A percentile compares a stretch with the other conserved stretches of the same genome.
Conservation (phyloP, 176 grass and related monocot species). For the Oryza glumipatula region DNA sequence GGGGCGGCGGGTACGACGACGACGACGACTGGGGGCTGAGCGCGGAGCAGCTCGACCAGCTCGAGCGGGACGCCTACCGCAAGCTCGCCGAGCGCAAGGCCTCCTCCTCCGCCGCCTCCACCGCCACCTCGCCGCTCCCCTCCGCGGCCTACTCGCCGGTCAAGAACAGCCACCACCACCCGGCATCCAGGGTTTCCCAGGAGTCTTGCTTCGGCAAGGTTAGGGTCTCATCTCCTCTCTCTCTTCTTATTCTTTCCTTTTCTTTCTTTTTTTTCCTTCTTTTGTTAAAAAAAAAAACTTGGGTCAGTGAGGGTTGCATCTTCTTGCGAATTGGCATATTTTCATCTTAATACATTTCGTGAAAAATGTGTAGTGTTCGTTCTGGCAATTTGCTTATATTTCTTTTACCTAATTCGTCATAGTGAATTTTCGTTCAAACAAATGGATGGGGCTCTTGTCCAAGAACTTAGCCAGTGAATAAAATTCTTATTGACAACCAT, state of each 20-base stretch:
- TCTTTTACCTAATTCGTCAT: not conserved
- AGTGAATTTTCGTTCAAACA: not conserved
- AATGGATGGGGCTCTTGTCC: not conserved
- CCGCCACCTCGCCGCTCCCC: slow-evolving; percentile 49
- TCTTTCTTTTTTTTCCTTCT: not conserved
- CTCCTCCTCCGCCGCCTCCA: slow-evolving; percentile 56
- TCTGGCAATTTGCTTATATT: not conserved
- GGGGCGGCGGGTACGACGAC: slow-evolving; percentile 23
- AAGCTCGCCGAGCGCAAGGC: slow-evolving; percentile 75
- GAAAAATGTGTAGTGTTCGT: slow-evolving; percentile 2
- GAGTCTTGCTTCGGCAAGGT: slow-evolving; percentile 72
- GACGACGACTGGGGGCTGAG: slow-evolving; percentile 82
- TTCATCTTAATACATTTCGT: not conserved
- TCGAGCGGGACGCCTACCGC: slow-evolving; percentile 82
- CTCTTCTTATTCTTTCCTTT: not conserved
- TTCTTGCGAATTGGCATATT: not conserved
- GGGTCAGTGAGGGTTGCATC: not conserved
- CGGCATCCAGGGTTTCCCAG: slow-evolving; percentile 42
- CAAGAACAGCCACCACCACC: slow-evolving; percentile 41
- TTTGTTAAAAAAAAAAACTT: too few species aligned
- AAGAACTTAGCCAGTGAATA: not conserved
- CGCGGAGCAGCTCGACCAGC: slow-evolving; percentile 76
- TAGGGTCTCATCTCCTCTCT: slow-evolving; percentile 27
- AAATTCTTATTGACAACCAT: too few species aligned
- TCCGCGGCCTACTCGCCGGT: slow-evolving; percentile 26